Conservation (phyloP, 164 flowering plant genomes). For the Houttuynia cordata region DNA sequence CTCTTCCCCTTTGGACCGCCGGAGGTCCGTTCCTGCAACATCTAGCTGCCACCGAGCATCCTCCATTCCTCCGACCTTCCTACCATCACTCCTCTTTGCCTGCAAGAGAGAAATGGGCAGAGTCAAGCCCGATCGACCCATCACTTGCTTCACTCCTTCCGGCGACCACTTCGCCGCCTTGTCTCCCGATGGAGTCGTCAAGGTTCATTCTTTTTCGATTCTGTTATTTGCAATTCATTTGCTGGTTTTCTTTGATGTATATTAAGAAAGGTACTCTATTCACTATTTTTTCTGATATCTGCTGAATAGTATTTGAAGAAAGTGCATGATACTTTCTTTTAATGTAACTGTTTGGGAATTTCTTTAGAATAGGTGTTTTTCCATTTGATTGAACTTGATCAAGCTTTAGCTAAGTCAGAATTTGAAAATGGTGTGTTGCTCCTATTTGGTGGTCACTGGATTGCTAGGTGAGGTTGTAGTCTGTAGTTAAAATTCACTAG, state of each 20-base stretch:
- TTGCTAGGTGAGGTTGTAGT: no score
- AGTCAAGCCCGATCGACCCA: slow-evolving; percentile 9
- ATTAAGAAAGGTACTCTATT: no score
- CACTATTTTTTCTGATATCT: no score
- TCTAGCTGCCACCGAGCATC: no score
- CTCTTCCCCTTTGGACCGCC: no score
- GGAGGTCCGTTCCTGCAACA: no score
- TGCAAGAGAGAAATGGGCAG: slow-evolving; percentile 7
- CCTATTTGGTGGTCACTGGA: no score
- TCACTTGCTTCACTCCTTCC: slow-evolving; percentile 20
- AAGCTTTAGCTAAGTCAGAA: background rate
- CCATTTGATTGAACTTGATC: background rate
- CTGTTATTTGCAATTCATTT: background rate
- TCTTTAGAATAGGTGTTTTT: background rate
- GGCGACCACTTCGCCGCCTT: slow-evolving; percentile 25
- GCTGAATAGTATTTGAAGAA: background rate
- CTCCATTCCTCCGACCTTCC: no score
- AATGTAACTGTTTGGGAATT: background rate
- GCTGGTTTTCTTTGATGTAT: background rate
- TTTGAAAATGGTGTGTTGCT: background rate
- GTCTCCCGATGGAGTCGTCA: slow-evolving; percentile 16
- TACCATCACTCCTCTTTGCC: background rate
- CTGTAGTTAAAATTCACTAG: no score
- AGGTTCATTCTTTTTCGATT: slow-evolving; percentile 5
- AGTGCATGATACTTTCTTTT: background rate